A percentile compares a stretch with the other conserved stretches of the same genome.
Conservation (phyloP, 805 yeast genomes). For the Yamadazyma tumulicola region DNA sequence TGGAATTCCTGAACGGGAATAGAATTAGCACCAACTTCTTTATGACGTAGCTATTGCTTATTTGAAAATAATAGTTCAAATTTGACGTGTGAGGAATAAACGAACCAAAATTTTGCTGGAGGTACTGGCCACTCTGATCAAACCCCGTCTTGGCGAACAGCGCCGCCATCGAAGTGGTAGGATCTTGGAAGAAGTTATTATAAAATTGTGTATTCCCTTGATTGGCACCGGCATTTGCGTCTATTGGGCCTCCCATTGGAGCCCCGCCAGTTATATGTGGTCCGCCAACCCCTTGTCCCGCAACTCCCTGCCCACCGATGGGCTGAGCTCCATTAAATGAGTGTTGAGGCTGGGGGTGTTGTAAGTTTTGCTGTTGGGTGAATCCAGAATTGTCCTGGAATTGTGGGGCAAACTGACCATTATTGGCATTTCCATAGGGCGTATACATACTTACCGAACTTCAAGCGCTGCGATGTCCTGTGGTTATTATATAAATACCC, state of each 20-base stretch:
- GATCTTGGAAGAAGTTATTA: conserved; percentile 62
- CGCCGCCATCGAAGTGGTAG: conserved; percentile 78
- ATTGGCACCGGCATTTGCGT: too few relatives aligned
- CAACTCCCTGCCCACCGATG: too few relatives aligned
- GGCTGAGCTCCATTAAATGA: too few relatives aligned
- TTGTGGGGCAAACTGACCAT: neutral
- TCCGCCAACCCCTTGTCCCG: too few relatives aligned
- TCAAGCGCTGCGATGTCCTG: too few relatives aligned
- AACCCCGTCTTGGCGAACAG: conserved; percentile 87
- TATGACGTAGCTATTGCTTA: conserved; percentile 82
- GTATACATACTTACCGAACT: conserved; percentile 32
- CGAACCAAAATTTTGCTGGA: conserved; percentile 65
- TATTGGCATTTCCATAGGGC: conserved; percentile 31
- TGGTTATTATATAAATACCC: too few relatives aligned
- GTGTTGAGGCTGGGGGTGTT: conserved; percentile 32
- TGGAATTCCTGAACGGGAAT: conserved; percentile 81
- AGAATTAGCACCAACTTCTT: conserved; percentile 68
- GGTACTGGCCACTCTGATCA: conserved; percentile 72
- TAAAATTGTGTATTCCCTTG: conserved; percentile 14
- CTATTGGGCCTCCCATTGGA: conserved; percentile 14
- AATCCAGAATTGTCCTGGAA: conserved; percentile 1
- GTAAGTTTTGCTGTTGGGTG: conserved; percentile 15
- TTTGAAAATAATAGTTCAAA: conserved; percentile 85
- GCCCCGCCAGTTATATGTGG: too few relatives aligned
- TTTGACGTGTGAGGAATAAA: conserved; percentile 49